Evolutionary conservation across 441 rosid species (phyloP), one percentile per base, ranked within the genome.

Genomic region (Corymbia calophylla): DNA sequence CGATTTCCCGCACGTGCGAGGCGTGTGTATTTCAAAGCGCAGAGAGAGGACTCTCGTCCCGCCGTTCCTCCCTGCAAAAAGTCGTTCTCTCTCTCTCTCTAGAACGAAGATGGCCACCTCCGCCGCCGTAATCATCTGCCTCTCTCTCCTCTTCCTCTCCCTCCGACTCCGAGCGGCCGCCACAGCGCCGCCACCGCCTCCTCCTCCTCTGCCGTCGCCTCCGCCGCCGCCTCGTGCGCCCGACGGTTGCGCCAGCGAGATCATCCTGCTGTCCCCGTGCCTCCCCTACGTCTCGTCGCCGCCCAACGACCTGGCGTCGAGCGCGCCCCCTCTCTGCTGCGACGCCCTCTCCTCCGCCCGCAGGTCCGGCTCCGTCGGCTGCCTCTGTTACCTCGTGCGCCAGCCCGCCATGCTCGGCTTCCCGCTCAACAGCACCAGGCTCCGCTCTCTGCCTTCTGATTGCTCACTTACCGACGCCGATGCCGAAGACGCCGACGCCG

Each of bases 221-320:
- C 90, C 91, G 60, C 53, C 85, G 10, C 90, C 87, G 11, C 10
- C 89, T 16, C 47, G 56, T n/a, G 15, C 27, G 6, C 84, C 84
- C 1, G 27, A 44, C 5, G 92, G 93, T 11, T 97, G 98, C 92
- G 89, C 92, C 87, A 89, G 91, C 25, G 93, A 93, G 91, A 94
- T 97, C 81, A 94, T 96, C 77, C 93, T 94, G 85, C 93, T 97
- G 90, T 96, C 99, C 44, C 95, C 98, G 25, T 97, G 99, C 92
- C 95, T 96, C 60, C 91, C 95, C 51, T 95, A 93, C 93, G 95
- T 95, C 89, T 94, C 97, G 4, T 88, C 90, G 85, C 93, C 94
- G 86, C 98, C 97, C 5, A 96, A 96, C 94, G 93, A 94, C 92
- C 27, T 91, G 12, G 92, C 95, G 13, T 90, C 89, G 86, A 66